These are phyloP conservation scores for Solanum virginianum DNA, from an alignment of 257 asterid species.

Conservation along the genomic window DNA sequence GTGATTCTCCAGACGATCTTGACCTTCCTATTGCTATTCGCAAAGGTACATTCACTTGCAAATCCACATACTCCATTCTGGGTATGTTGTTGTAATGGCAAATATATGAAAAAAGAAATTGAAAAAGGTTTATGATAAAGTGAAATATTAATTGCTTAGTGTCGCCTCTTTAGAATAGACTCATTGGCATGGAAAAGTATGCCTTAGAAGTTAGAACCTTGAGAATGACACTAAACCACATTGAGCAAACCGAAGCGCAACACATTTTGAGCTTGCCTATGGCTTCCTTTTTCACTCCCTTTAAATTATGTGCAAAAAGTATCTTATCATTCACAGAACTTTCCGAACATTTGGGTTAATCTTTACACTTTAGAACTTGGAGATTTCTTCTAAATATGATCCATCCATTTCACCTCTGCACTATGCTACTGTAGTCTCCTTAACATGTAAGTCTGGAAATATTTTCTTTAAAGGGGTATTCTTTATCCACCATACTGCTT, in stretches of 20 bases:
- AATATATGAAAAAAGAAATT: neutral
- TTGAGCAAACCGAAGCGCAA: neutral
- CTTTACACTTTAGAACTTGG: neutral
- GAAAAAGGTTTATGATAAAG: too few relatives aligned
- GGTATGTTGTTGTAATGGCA: neutral
- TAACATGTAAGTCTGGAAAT: neutral
- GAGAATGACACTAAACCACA: neutral
- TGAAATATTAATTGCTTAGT: neutral
- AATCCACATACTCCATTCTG: too few relatives aligned
- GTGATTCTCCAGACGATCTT: too few relatives aligned
- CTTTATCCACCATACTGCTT: neutral
- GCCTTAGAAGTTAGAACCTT: neutral
- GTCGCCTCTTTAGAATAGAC: neutral
- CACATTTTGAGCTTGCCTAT: neutral
- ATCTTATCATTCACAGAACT: neutral
- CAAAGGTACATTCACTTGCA: too few relatives aligned
- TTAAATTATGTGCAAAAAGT: neutral
- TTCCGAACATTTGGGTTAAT: neutral
- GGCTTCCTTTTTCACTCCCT: neutral
- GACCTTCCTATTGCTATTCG: too few relatives aligned
- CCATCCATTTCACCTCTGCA: neutral
- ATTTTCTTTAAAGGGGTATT: neutral
- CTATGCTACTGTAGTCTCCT: neutral
- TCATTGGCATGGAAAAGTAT: neutral
- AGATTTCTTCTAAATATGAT: neutral